phyloP scores from a whole-genome alignment of 2,329 filamentous ascomycete species.

The Tolypocladium album region DNA sequence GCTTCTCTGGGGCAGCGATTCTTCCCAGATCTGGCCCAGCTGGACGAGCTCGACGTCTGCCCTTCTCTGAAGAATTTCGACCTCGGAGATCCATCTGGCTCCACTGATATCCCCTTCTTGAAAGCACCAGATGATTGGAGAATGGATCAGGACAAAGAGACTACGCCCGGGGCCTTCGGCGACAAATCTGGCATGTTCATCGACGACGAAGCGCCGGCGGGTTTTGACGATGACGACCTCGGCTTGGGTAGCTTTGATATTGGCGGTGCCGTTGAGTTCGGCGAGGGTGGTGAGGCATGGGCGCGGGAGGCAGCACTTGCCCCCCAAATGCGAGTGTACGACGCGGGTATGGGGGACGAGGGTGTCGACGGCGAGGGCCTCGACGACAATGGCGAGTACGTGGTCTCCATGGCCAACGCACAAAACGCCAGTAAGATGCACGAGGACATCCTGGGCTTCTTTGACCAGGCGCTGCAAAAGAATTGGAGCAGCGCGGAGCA shows the following conservation, averaged over 20 bases:
- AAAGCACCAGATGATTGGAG: conserved; percentile 82
- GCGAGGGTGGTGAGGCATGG: conserved; percentile 94
- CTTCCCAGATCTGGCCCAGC: conserved; percentile 65
- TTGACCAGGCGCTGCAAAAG: conserved; percentile 91
- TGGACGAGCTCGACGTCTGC: conserved; percentile 87
- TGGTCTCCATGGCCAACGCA: conserved; percentile 65
- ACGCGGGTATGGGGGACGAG: conserved; percentile 51
- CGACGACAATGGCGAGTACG: conserved; percentile 57
- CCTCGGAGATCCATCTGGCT: conserved; percentile 73
- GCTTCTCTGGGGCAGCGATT: conserved; percentile 64
- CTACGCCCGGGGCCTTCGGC: conserved; percentile 39
- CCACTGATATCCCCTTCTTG: conserved; percentile 83
- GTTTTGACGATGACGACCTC: conserved; percentile 63
- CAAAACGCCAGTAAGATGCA: conserved; percentile 59
- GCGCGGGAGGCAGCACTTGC: conserved; percentile 80
- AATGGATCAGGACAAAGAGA: conserved; percentile 55
- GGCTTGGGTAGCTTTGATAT: conserved; percentile 62
- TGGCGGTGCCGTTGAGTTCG: conserved; percentile 70
- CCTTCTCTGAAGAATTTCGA: conserved; percentile 92
- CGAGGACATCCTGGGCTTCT: conserved; percentile 95
- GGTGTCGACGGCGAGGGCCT: conserved; percentile 23
- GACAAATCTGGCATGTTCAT: conserved; percentile 74
- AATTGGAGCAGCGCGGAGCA: conserved; percentile 98
- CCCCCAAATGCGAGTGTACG: conserved; percentile 74
- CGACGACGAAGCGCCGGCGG: conserved; percentile 74